Evolutionary conservation across 805 yeast species (phyloP).

Genomic region (Yamadazyma tumulicola): DNA sequence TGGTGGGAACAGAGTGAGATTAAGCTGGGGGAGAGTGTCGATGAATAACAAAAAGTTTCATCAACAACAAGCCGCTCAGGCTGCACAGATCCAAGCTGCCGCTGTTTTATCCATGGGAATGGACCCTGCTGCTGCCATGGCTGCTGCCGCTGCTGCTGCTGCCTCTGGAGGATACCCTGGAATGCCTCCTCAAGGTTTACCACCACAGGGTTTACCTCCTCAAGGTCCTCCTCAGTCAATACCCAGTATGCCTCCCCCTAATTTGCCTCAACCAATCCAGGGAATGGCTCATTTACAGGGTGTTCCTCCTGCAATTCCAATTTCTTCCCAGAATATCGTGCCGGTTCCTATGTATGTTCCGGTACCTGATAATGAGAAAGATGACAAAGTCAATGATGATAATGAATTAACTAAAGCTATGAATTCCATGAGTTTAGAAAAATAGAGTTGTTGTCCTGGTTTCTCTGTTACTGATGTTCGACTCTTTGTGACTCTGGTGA

Average conservation of each 20-base stretch:
- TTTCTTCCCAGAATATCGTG: neutral
- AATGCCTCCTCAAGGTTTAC: conserved; percentile 8
- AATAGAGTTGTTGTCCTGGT: too few species aligned
- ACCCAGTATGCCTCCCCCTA: conserved; percentile 3
- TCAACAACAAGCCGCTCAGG: conserved; percentile 28
- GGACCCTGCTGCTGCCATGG: conserved; percentile 33
- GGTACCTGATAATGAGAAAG: conserved; percentile 1
- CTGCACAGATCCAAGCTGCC: conserved; percentile 36
- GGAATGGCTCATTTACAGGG: neutral
- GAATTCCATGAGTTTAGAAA: conserved; percentile 5
- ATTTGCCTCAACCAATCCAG: neutral
- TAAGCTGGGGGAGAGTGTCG: conserved; percentile 79
- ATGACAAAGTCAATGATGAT: conserved; percentile 2
- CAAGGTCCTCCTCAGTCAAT: conserved; percentile 2
- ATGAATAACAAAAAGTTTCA: conserved; percentile 30
- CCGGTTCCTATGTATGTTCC: conserved; percentile 1
- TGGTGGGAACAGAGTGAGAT: conserved; percentile 76
- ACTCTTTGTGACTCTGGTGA: too few species aligned
- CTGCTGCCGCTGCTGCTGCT: conserved; percentile 15
- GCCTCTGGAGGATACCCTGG: conserved; percentile 18
- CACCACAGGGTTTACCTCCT: conserved; percentile 9
- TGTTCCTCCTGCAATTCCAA: neutral
- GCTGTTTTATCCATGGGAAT: conserved; percentile 38
- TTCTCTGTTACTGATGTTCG: too few species aligned
- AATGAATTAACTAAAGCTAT: conserved; percentile 8